Base-by-base conservation (phyloP, 2,329 filamentous ascomycete species). In the Fusarium mangiferae region DNA sequence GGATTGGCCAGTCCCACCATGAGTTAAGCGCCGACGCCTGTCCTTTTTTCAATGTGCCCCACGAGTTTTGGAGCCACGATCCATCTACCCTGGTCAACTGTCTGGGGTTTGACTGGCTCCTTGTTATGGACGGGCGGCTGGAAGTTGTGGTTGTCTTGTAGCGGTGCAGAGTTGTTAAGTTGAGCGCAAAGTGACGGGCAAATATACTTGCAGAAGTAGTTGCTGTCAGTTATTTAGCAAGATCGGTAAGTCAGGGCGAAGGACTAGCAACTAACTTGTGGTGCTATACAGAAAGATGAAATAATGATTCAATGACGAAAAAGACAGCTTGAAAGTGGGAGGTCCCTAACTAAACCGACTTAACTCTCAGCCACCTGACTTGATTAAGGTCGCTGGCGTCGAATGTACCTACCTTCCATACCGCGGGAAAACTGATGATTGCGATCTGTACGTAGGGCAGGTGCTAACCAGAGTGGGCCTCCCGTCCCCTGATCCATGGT, bases 21-120 rank as follows among this genome's bases (percentile, higher is more conserved):
- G 79, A 80, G 79, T 82, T 90, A 90, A 90, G 88, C 88, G 88
- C 88, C 86, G 84, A 85, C 81, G 84, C 84, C 85, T 87, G 86
- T 85, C 84, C 80, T 78, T 79, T 81, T 81, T 82, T 82, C 80
- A 82, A 84, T 87, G 86, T 86, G 84, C 82, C 83, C 83, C 80
- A 80, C 80, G 80, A 68, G 77, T 78, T 81, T 75, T 69, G 74
- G 70, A 59, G 60, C 69, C 66, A 76, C 67, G 69, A 69, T 66
- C 66, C 63, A 62, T 75, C 75, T 76, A 77, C 75, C 76, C 76
- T 76, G 68, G 58, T 51, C 60, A 62, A 57, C 58, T 60, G 59
- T 56, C 67, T 61, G 55, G 62, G 57, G 52, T 69, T 48, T 77
- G 60, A 78, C 69, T 78, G 77, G 77, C 24, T 64, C 28, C 33